phyloP scores from a whole-genome alignment of 2,329 filamentous ascomycete species.

The Xylariaceae sp. region DNA sequence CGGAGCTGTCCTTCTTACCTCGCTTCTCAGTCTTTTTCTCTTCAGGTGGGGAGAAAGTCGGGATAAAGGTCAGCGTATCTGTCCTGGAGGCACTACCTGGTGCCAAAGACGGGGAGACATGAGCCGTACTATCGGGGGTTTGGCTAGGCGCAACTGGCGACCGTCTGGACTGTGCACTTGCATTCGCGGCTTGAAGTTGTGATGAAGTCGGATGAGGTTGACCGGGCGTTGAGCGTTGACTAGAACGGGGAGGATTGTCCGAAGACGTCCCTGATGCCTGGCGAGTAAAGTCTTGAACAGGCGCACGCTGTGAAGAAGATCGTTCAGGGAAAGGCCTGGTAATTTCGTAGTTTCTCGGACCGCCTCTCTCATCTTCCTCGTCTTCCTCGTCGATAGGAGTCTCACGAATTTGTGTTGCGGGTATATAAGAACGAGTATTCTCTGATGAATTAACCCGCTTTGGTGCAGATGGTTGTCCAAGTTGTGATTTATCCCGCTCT shows the following conservation, averaged over 20 bases:
- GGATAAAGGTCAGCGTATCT: conserved; percentile 75
- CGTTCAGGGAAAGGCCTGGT: conserved; percentile 46
- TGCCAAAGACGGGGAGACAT: conserved; percentile 63
- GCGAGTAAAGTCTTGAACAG: conserved; percentile 45
- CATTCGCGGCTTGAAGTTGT: conserved; percentile 25
- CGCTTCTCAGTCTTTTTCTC: conserved; percentile 73
- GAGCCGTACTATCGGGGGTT: conserved; percentile 61
- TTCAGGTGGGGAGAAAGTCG: conserved; percentile 59
- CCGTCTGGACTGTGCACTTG: conserved; percentile 23
- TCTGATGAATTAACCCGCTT: conserved; percentile 24
- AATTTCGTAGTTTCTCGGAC: conserved; percentile 23
- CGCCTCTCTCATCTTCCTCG: conserved; percentile 34
- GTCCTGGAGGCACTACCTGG: conserved; percentile 65
- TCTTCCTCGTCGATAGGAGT: conserved; percentile 48
- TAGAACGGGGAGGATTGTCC: conserved; percentile 47
- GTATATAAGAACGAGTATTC: conserved; percentile 16
- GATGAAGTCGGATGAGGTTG: conserved; percentile 29
- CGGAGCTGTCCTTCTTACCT: conserved; percentile 66
- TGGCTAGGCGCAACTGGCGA: conserved; percentile 39
- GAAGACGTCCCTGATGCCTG: conserved; percentile 38
- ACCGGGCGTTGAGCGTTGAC: conserved; percentile 37
- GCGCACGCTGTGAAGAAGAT: conserved; percentile 49
- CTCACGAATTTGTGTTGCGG: conserved; percentile 61
- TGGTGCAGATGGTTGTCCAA: conserved; percentile 20
- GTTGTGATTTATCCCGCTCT: conserved; percentile 27